Percentiles rank a stretch among this genome's conserved stretches.
These are phyloP conservation scores for Xylaria longipes DNA, from an alignment of 495 filamentous ascomycete genomes.

Conservation along the genomic window DNA sequence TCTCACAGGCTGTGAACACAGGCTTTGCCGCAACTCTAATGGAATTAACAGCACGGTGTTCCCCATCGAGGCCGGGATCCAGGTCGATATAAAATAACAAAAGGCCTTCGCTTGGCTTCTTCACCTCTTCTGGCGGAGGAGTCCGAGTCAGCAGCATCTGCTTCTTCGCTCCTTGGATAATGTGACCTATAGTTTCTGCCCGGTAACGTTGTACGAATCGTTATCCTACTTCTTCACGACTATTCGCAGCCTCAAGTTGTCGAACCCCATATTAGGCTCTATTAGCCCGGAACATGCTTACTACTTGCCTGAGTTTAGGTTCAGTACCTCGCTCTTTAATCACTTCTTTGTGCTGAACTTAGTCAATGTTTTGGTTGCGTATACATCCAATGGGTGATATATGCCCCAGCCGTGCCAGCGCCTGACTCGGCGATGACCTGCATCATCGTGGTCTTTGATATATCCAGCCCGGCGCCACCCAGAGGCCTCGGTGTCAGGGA, in stretches of 20 bases:
- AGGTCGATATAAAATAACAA: slow-evolving; percentile 80
- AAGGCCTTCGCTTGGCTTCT: slow-evolving; percentile 70
- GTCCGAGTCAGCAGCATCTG: slow-evolving; percentile 82
- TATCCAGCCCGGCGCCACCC: slow-evolving; percentile 76
- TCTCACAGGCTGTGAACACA: slow-evolving; percentile 75
- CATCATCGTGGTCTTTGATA: slow-evolving; percentile 85
- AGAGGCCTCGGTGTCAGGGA: slow-evolving; percentile 71
- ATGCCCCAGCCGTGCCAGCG: slow-evolving; percentile 79
- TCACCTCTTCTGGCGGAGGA: slow-evolving; percentile 66
- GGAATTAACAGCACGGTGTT: slow-evolving; percentile 74
- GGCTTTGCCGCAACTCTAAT: slow-evolving; percentile 79
- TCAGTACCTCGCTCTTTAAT: slow-evolving; percentile 65
- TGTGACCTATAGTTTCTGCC: slow-evolving; percentile 85
- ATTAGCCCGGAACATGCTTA: slow-evolving; percentile 77
- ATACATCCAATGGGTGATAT: slow-evolving; percentile 76
- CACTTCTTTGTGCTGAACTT: slow-evolving; percentile 71
- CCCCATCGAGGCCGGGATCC: slow-evolving; percentile 71
- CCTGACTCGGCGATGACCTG: slow-evolving; percentile 80
- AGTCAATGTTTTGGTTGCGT: slow-evolving; percentile 77
- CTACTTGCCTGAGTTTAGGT: slow-evolving; percentile 71
- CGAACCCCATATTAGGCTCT: slow-evolving; percentile 73
- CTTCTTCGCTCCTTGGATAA: slow-evolving; percentile 75
- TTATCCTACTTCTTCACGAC: slow-evolving; percentile 56
- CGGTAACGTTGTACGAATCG: slow-evolving; percentile 67
- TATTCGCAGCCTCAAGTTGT: slow-evolving; percentile 72